Evolutionary conservation across 768 basidiomycete species (phyloP).

Genomic region (Panaeolus papilionaceus): DNA sequence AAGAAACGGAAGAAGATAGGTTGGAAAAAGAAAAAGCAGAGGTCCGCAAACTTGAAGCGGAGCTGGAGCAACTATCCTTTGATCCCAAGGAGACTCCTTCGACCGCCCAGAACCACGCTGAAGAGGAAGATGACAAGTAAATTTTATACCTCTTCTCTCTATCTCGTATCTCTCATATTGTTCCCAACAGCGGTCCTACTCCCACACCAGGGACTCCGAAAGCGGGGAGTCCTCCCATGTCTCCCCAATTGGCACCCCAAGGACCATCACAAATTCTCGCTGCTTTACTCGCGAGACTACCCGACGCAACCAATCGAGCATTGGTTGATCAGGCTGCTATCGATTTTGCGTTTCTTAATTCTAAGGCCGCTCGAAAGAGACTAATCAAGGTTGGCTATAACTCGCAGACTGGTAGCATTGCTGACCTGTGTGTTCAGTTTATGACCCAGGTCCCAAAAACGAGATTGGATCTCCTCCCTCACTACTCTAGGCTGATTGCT

Average conservation of each 20-base stretch:
- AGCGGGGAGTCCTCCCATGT: constrained; percentile 60
- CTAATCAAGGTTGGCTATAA: constrained; percentile 73
- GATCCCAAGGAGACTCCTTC: constrained; percentile 20
- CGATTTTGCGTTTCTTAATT: constrained; percentile 96
- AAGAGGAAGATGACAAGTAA: constrained; percentile 54
- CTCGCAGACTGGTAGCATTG: neutral
- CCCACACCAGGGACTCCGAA: constrained; percentile 76
- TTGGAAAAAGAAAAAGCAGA: constrained; percentile 70
- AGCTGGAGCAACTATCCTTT: constrained; percentile 67
- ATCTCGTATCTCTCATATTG: constrained; percentile 27
- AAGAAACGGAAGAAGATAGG: constrained; percentile 57
- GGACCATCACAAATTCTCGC: constrained; percentile 95
- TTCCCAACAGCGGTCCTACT: constrained; percentile 49
- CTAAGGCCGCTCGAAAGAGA: constrained; percentile 93
- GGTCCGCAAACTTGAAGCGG: constrained; percentile 77
- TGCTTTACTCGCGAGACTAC: constrained; percentile 86
- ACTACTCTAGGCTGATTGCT: constrained; percentile 90
- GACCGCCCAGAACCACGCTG: constrained; percentile 27
- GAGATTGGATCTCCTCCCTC: constrained; percentile 88
- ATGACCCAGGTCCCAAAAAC: constrained; percentile 86
- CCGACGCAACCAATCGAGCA: constrained; percentile 91
- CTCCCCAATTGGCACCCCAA: constrained; percentile 79
- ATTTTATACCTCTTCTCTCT: constrained; percentile 22
- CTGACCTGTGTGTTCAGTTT: constrained; percentile 53
- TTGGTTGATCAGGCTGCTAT: constrained; percentile 93